These are phyloP conservation scores for Melaleuca quinquenervia DNA, from an alignment of 345 rosid genomes.

Conservation along the genomic window DNA sequence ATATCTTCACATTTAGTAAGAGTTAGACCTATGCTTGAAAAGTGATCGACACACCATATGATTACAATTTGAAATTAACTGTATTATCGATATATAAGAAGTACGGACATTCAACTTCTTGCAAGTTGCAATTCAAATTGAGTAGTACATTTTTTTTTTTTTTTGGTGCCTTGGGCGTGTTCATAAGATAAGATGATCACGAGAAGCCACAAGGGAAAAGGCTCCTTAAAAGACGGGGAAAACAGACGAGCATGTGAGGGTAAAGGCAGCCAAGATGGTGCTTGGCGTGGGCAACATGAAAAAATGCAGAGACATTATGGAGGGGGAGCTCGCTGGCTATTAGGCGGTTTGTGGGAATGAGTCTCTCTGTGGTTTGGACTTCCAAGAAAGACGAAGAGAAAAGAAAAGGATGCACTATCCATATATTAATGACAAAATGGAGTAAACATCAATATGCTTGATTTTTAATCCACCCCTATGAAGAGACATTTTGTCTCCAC, in stretches of 20 bases:
- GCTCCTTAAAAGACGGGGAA: background rate
- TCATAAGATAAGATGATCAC: background rate
- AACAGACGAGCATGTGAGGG: slow-evolving; percentile 3
- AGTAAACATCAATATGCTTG: background rate
- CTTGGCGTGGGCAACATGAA: slow-evolving; percentile 22
- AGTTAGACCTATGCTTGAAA: background rate
- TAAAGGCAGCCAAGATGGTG: background rate
- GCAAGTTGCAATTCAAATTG: background rate
- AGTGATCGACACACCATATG: too few species aligned
- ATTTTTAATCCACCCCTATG: background rate
- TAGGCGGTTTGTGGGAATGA: background rate
- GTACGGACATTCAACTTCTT: background rate
- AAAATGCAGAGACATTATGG: slow-evolving; percentile 3
- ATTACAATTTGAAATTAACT: background rate
- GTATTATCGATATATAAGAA: background rate
- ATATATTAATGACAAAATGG: background rate
- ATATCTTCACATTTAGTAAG: background rate
- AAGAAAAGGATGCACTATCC: background rate
- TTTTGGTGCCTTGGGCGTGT: background rate
- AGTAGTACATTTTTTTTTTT: background rate
- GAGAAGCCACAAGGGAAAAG: background rate
- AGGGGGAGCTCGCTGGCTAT: background rate
- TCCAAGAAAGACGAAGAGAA: background rate
- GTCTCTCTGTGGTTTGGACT: background rate
- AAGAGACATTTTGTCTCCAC: background rate